Evolutionary conservation across 78 protist genomes (phyloP), one percentile per base, ranked within the genome.

Genomic region (Tieghemostelium lacteum): DNA sequence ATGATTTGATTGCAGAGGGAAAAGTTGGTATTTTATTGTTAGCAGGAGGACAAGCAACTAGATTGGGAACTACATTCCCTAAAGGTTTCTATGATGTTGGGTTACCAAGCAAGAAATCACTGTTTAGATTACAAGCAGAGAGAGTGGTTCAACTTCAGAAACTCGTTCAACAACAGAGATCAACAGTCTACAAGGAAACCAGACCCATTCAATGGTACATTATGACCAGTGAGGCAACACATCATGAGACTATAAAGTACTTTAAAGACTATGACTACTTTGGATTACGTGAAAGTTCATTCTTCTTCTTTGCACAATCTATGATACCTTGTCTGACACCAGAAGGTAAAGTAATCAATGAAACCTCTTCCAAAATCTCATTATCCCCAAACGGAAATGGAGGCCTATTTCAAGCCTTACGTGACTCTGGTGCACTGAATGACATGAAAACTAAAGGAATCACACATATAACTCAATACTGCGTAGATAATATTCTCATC

Each of bases 351-450:
- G 74, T 97, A 17, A 93, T 93, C 10, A 64, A 86, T 36, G 96
- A 86, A 37, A 20, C 87, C 29, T 26, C 34, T 4, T 28, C 36
- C 1, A 80, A 73, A 42, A 12, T 97, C 17, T 92, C 98, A 29
- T 29, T 36, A 22, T 69, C 98, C 1, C 99, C 99, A 20, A 95
- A 97, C 67, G 99, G 99, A 5, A 98, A 98, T 89, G 99, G 98
- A 26, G 99, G 99, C 14, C 37, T 97, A 28, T 96, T 89, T 76
- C 4, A 61, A 12, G 95, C 98, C 6, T 75, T 98, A 16, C 39
- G 7, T 1, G 52, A 55, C 8, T 22, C 74, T 14, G 97, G 98
- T 24, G 92, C 72, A n/a, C 45, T 97, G 0, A 70, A 3, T 7
- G 96, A 96, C 55, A 91, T 98, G 97, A 45, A 31, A 29, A 20